Evolutionary conservation across 257 asterid genomes (phyloP), one percentile per base, ranked within the genome.

Genomic region (Solanum pinnatisectum): DNA sequence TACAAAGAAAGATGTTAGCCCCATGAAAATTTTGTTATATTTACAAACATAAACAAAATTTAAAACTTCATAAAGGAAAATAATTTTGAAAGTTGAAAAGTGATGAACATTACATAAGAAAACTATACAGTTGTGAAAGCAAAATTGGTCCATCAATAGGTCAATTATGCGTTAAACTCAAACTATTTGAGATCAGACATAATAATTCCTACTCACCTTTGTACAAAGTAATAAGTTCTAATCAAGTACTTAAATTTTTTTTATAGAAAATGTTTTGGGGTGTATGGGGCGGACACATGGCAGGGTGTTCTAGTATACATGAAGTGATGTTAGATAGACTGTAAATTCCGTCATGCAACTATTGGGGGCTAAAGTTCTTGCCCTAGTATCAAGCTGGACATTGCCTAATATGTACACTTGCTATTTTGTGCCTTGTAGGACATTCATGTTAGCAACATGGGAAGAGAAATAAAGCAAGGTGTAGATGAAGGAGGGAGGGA

Each of bases 401-500:
- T 70, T 22, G 10, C n/a, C n/a, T 71, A 3, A 71, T 56, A 56
- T 71, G 40, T 40, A 30, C 40, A 32, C 78, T 70, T 30, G 15
- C 16, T 36, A 14, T 70, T 44, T 35, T 68, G 18, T 13, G 22
- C 23, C n/a, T 32, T 14, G 77, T 1, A 71, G 35, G 83, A 37
- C 83, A 39, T 74, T 74, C 52, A 74, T 74, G 18, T 36, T 22
- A 74, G n/a, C 82, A 72, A 79, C 5, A 72, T 39, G 70, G 67
- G 79, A 87, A 56, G 68, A 12, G 60, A 74, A 86, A 78, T 87
- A 89, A 78, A 87, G 72, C 68, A 81, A 67, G 74, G 52, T 76
- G 90, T 89, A 90, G 94, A 90, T 83, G 74, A 3, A 67, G 33
- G 82, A 86, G 92, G 90, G 92, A 92, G 93, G 88, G 90, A 88